Base-by-base conservation (phyloP, 2,329 filamentous ascomycete genomes). In the Epichloe sibirici region DNA sequence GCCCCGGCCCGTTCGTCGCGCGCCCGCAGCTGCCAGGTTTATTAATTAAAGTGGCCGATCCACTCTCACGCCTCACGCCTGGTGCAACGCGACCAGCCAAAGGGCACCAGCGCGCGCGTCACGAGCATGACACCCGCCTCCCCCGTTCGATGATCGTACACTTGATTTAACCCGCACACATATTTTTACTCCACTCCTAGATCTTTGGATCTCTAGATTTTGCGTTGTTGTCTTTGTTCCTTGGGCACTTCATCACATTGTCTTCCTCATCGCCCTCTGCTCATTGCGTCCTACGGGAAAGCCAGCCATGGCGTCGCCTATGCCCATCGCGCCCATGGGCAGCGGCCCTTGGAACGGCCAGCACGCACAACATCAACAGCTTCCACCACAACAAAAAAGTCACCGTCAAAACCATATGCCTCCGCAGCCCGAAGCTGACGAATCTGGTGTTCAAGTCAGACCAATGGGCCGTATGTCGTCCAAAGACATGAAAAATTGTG, bases 391-490 rank as follows among this genome's bases (percentile, higher is more conserved):
- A 31, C 53, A 48, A 15, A 35, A 34, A 35, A 44, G 35, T 17
- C 46, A 52, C 11, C 53, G 49, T 25, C 50, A 43, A 56, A 62
- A 66, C 55, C 56, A 50, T 47, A 64, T 64, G 63, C 62, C 58
- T 56, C 58, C 59, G 52, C 51, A 59, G 25, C 64, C 57, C 51
- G 63, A 66, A 40, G 51, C 57, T 39, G 73, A 73, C 50, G 73
- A 75, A 48, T 62, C 65, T 58, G 81, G 79, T 56, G 69, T 83
- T 54, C 77, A 80, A 64, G 65, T 78, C 66, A 80, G 77, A 62
- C 72, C 75, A 43, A 85, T 88, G 81, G 82, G 82, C 70, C 75
- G 83, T 86, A 80, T 66, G 82, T 72, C 42, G 82, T 72, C 42
- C n/a, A 53, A 48, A 53, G 45, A 79, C 66, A 81, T 71, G 34